Percentiles rank a stretch among this genome's conserved stretches.
Conservation (phyloP, 1,284 basidiomycete genomes). For the Cutaneotrichosporon sp. region DNA sequence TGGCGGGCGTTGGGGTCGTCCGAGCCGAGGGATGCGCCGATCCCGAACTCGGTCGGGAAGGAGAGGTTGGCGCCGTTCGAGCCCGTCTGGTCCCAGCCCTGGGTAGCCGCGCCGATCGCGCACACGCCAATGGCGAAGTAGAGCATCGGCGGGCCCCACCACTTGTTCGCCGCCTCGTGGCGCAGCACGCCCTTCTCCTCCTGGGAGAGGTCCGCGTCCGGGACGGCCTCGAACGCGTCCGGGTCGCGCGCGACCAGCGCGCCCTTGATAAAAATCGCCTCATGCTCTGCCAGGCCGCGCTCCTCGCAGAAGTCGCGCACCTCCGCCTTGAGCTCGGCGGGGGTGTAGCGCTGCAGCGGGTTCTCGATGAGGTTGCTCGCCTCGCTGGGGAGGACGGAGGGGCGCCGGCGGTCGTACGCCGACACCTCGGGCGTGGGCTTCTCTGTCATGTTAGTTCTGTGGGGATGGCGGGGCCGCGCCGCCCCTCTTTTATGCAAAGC, state of each 20-base stretch:
- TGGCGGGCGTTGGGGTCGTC: constrained; percentile 56
- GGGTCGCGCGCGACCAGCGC: constrained; percentile 66
- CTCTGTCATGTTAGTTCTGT: no score
- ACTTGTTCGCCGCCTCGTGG: constrained; percentile 64
- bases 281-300: background rate
- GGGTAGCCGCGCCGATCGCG: constrained; percentile 38
- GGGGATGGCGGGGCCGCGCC: no score
- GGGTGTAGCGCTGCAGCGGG: no score
- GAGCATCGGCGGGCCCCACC: constrained; percentile 60
- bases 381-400: no score
- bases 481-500: no score
- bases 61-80: no score
- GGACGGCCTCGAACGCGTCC: constrained; percentile 56
- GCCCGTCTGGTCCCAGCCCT: constrained; percentile 49
- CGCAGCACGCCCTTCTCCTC: constrained; percentile 60
- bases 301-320: background rate
- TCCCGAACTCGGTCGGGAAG: constrained; percentile 66
- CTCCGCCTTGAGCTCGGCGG: background rate
- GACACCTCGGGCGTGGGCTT: no score
- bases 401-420: no score
- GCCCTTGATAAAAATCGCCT: constrained; percentile 60
- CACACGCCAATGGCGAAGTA: constrained; percentile 28
- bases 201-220: constrained; percentile 56
- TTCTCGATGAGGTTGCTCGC: no score
- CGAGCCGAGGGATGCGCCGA: no score